These are phyloP conservation scores for Kickxella alabastrina DNA, from an alignment of 192 early-diverging fungal species.

Conservation along the genomic window DNA sequence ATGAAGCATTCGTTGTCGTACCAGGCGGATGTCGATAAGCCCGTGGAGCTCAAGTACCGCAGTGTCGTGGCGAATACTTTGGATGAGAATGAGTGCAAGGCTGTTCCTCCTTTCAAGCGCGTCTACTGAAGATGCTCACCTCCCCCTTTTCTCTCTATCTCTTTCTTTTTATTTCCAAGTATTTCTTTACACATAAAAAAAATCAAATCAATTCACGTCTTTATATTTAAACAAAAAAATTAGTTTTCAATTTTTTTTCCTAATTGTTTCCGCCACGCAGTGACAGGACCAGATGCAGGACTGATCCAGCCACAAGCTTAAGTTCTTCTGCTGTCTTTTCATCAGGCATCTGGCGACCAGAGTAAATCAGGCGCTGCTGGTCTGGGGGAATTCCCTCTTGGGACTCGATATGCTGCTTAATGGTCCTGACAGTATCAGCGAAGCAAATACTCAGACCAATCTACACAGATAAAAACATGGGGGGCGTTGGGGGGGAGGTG, in stretches of 20 bases:
- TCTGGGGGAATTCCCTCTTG: conserved; percentile 97
- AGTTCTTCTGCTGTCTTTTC: conserved; percentile 68
- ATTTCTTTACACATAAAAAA: neutral
- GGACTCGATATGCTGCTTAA: conserved; percentile 92
- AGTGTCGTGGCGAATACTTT: conserved; percentile 75
- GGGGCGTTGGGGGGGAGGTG: too few relatives aligned
- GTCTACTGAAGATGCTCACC: conserved; percentile 61
- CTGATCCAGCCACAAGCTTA: conserved; percentile 70
- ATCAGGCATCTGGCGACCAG: conserved; percentile 91
- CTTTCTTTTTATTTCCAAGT: neutral
- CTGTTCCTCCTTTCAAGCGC: conserved; percentile 83
- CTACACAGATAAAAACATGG: conserved; percentile 42
- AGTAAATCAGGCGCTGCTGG: conserved; percentile 93
- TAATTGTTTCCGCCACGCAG: conserved; percentile 75
- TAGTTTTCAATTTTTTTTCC: neutral
- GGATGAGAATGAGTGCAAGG: conserved; percentile 90
- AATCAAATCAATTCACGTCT: neutral
- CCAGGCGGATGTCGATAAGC: conserved; percentile 75
- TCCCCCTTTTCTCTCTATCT: neutral
- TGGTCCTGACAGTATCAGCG: conserved; percentile 58
- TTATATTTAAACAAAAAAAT: neutral
- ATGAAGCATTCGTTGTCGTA: conserved; percentile 99
- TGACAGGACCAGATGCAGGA: conserved; percentile 91
- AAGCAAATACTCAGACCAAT: conserved; percentile 89
- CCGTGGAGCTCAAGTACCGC: conserved; percentile 80